Conservation (phyloP, 345 rosid species). For the Geranium rotundifolium region DNA sequence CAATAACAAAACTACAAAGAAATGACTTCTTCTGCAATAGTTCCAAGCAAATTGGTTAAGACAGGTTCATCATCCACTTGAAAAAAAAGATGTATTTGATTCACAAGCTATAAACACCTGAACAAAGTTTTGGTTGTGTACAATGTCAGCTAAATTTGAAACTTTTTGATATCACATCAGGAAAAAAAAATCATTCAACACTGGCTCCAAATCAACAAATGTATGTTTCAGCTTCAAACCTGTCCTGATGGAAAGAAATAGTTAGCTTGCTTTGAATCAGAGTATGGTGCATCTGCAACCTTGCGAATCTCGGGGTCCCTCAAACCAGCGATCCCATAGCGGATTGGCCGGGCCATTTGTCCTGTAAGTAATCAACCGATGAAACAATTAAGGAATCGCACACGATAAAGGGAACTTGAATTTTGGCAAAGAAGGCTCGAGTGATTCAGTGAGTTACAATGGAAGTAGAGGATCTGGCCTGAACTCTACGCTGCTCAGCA, state of each 20-base stretch:
- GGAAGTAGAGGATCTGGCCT: constrained; percentile 75
- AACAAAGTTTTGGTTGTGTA: background rate
- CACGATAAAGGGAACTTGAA: background rate
- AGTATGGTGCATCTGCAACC: constrained; percentile 77
- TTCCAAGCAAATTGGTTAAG: background rate
- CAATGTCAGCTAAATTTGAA: background rate
- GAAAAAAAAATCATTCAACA: too few relatives aligned
- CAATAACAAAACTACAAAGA: too few relatives aligned
- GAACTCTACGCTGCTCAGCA: constrained; percentile 42
- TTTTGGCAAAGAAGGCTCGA: background rate
- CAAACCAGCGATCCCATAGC: constrained; percentile 85
- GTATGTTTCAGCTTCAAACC: background rate
- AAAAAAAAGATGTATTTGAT: background rate
- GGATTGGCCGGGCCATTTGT: constrained; percentile 61
- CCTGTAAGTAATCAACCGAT: constrained; percentile 28
- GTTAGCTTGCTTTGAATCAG: constrained; percentile 13
- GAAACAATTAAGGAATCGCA: background rate
- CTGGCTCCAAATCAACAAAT: background rate
- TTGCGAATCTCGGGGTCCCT: constrained; percentile 49
- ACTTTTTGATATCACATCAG: background rate
- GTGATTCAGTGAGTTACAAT: constrained; percentile 25
- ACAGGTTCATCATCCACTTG: background rate
- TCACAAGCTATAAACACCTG: background rate
- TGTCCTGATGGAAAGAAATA: too few relatives aligned
- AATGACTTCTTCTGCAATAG: too few relatives aligned